phyloP scores from a whole-genome alignment of 1,284 basidiomycete species.

The Acaromyces ingoldii region DNA sequence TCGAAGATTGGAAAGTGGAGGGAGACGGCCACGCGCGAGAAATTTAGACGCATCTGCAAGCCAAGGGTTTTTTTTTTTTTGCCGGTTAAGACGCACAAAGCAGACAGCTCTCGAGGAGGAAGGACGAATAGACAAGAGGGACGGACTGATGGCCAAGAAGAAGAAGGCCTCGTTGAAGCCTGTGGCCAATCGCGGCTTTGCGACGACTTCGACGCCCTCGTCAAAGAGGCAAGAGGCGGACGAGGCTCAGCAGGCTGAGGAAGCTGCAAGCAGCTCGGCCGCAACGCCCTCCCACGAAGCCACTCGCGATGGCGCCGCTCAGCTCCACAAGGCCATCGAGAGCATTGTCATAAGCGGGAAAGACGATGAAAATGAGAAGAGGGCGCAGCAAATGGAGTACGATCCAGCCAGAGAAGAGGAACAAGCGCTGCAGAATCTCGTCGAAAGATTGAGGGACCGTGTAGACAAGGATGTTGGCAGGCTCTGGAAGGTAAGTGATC shows the following conservation, averaged over 20 bases:
- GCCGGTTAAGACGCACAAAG: no score
- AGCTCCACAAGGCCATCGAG: no score
- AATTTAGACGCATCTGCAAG: no score
- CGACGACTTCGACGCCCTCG: constrained; percentile 64
- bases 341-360: constrained; percentile 3
- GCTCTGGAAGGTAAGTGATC: constrained; percentile 58
- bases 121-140: no score
- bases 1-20: no score
- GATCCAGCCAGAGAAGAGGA: constrained; percentile 42
- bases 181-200: constrained; percentile 44
- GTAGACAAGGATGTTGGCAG: constrained; percentile 80
- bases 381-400: constrained; percentile 12
- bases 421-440: constrained; percentile 45
- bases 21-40: no score
- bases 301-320: constrained; percentile 11
- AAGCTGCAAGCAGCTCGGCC: no score
- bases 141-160: constrained; percentile 29
- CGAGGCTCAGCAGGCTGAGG: no score
- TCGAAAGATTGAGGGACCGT: constrained; percentile 76
- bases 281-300: constrained; percentile 28
- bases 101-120: no score
- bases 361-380: not conserved
- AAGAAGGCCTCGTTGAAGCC: constrained; percentile 46
- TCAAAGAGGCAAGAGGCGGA: constrained; percentile 74
- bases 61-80: no score